Conservation (phyloP, 768 basidiomycete genomes). For the Tulasnella sp. region DNA sequence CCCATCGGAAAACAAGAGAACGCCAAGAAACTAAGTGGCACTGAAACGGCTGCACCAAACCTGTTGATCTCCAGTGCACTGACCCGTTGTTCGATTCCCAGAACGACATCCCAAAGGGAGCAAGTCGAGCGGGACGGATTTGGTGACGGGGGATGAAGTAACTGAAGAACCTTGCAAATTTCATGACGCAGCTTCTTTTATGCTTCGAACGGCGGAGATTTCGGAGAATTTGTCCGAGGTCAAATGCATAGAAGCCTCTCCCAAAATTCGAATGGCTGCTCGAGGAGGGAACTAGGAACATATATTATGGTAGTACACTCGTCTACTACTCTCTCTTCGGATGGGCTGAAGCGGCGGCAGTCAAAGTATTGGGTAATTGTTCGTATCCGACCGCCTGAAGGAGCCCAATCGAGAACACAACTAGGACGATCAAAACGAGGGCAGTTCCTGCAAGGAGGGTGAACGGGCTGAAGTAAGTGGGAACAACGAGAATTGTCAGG, state of each 20-base stretch:
- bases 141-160: constrained; percentile 3
- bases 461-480: constrained; percentile 52
- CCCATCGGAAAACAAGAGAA: background rate
- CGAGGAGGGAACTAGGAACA: background rate
- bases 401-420: constrained; percentile 63
- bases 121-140: constrained; percentile 5
- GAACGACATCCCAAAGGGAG: constrained; percentile 9
- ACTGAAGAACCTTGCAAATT: background rate
- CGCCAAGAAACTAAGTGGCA: constrained; percentile 7
- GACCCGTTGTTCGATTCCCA: constrained; percentile 11
- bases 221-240: background rate
- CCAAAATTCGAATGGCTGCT: background rate
- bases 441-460: constrained; percentile 67
- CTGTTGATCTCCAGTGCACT: background rate
- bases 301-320: background rate
- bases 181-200: background rate
- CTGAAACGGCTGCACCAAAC: background rate
- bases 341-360: constrained; percentile 39
- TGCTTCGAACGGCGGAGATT: background rate
- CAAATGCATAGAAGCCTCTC: background rate
- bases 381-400: constrained; percentile 58
- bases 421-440: constrained; percentile 58
- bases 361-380: constrained; percentile 68
- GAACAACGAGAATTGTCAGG: constrained; percentile 12
- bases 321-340: constrained; percentile 25